phyloP scores from a whole-genome alignment of 768 basidiomycete genomes.

The Hygrocybe punicea region DNA sequence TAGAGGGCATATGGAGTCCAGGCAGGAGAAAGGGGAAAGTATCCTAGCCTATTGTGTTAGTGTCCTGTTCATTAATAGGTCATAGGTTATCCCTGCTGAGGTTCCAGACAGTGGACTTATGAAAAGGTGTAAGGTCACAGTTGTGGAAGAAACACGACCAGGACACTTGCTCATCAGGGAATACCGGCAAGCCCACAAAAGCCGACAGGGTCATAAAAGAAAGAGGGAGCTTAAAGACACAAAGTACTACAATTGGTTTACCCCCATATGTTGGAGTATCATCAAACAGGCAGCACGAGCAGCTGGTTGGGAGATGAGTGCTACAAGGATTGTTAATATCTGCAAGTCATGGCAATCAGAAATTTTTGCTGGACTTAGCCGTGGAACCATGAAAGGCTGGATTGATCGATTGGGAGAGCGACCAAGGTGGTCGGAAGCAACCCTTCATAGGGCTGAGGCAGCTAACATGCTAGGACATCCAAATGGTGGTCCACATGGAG shows the following conservation, averaged over 20 bases:
- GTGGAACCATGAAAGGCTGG: slow-evolving; percentile 23
- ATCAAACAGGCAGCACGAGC: slow-evolving; percentile 8
- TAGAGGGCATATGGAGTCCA: neutral
- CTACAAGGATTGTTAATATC: slow-evolving; percentile 12
- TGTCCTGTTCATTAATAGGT: neutral
- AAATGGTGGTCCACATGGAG: neutral
- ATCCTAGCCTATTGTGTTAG: neutral
- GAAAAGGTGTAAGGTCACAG: neutral
- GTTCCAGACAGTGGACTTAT: neutral
- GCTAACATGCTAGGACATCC: neutral
- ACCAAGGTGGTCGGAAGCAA: slow-evolving; percentile 16
- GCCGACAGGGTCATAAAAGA: slow-evolving; percentile 7
- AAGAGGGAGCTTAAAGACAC: neutral
- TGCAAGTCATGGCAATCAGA: slow-evolving; percentile 13
- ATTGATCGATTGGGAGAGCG: slow-evolving; percentile 18
- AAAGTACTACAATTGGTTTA: slow-evolving; percentile 12
- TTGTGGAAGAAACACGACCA: slow-evolving; percentile 13
- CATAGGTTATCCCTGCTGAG: neutral
- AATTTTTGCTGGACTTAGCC: slow-evolving; percentile 15
- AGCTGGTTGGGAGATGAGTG: slow-evolving; percentile 15
- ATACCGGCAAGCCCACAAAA: slow-evolving; percentile 3
- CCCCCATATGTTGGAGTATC: slow-evolving; percentile 4
- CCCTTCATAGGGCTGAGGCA: neutral
- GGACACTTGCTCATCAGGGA: slow-evolving; percentile 4
- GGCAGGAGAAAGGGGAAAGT: neutral